These are phyloP conservation scores for Fraxinus floribunda DNA, from an alignment of 305 asterid genomes.

Conservation along the genomic window DNA sequence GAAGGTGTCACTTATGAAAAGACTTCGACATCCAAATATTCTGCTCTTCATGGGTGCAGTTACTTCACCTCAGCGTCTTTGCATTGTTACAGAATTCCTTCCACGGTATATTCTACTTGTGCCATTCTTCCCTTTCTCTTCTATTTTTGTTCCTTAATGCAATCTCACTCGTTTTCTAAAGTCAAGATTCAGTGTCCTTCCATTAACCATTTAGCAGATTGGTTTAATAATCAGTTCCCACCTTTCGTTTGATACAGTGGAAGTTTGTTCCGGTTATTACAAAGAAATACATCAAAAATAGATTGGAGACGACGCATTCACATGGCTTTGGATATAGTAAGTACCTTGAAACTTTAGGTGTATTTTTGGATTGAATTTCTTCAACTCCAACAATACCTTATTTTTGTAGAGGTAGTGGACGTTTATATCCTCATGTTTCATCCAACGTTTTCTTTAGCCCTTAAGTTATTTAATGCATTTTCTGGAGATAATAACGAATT, in stretches of 20 bases:
- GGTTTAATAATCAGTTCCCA: constrained; percentile 1
- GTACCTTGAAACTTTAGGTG: constrained; percentile 28
- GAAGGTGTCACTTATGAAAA: constrained; percentile 91
- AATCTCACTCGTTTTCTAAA: no score
- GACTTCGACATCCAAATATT: constrained; percentile 90
- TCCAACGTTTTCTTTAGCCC: not conserved
- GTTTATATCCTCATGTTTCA: not conserved
- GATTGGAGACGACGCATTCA: constrained; percentile 74
- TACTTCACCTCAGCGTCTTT: constrained; percentile 79
- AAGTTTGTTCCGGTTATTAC: constrained; percentile 72
- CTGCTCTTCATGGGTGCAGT: constrained; percentile 97
- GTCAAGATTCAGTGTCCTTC: no score
- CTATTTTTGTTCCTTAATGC: no score
- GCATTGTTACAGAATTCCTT: constrained; percentile 96
- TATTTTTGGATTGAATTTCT: constrained; percentile 13
- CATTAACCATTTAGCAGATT: no score
- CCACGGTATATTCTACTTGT: constrained; percentile 55
- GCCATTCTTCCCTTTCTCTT: not conserved
- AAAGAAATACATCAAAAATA: constrained; percentile 58
- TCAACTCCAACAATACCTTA: not conserved
- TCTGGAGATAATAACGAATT: not conserved
- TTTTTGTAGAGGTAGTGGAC: not conserved
- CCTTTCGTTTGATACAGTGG: constrained; percentile 50
- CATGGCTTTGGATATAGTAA: constrained; percentile 87
- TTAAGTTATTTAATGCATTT: not conserved